These are phyloP conservation scores for Terana coerulea DNA, from an alignment of 768 basidiomycete genomes.

Conservation along the genomic window DNA sequence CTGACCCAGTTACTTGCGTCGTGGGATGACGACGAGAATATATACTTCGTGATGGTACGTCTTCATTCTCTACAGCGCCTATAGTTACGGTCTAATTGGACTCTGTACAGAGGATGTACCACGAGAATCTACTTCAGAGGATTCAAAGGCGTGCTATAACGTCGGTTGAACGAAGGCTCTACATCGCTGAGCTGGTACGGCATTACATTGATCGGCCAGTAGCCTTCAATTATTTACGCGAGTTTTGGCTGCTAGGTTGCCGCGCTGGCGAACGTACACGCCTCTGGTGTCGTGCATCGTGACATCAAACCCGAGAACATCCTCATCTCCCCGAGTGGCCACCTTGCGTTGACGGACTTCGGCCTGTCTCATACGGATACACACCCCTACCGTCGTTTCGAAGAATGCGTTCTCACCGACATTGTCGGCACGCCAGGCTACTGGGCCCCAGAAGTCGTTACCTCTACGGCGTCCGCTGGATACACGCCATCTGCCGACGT, in stretches of 20 bases:
- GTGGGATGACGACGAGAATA: background rate
- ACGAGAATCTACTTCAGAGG: background rate
- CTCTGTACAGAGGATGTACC: background rate
- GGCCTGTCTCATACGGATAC: background rate
- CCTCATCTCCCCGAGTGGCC: constrained; percentile 3
- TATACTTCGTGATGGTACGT: constrained; percentile 4
- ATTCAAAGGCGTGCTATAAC: background rate
- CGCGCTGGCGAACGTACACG: constrained; percentile 1
- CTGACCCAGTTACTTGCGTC: background rate
- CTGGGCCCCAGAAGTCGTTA: constrained; percentile 1
- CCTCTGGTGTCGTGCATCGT: constrained; percentile 5
- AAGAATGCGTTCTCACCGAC: background rate
- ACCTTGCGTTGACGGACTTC: constrained; percentile 7
- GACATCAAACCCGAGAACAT: constrained; percentile 14
- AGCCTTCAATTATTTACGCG: background rate
- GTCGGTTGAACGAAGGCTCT: background rate
- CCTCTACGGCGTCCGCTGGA: no score
- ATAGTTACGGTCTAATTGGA: background rate
- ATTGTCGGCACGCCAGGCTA: background rate
- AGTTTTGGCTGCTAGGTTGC: constrained; percentile 5
- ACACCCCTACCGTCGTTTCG: background rate
- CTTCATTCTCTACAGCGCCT: background rate
- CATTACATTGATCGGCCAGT: background rate
- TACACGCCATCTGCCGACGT: no score
- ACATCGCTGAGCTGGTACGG: constrained; percentile 7